Evolutionary conservation across 768 basidiomycete genomes (phyloP), one percentile per base, ranked within the genome.

Genomic region (Naganishia randhawae): DNA sequence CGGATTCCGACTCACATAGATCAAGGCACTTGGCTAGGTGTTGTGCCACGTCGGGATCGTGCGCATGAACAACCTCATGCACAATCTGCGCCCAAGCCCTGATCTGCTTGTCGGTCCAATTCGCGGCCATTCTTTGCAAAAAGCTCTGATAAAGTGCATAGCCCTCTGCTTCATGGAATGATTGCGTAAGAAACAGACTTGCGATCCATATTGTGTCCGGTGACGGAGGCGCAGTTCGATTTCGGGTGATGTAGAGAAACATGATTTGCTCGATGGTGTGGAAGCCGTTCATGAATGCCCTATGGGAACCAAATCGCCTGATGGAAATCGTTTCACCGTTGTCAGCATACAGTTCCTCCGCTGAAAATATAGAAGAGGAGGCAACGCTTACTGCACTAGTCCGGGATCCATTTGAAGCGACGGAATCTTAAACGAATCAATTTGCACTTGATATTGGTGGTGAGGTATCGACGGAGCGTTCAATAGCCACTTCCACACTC

Each of bases 401-500:
- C 57, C 39, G 8, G 37, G 57, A 61, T 61, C 57, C 22, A 61
- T 61, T 25, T 42, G 7, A 3, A 61, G 39, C 25, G 22, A 39
- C 1, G 57, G 57, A 33, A 61, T 42, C 7, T 61, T 39, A 39
- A 42, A 61, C 17, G 57, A 61, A 41, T 61, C 57, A 1, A 61
- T 10, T 14, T 39, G 22, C 8, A n/a, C 22, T 14, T 61, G 57
- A 39, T 61, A 61, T 25, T 61, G 57, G 6, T 61, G 37, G 41
- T 61, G 57, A n/a, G 57, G 37, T 25, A 61, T 22, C 14, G 57
- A 22, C 19, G 57, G 57, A 10, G 57, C 57, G 11, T 39, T 14
- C 11, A 61, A 29, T 9, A 77, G 74, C 78, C 78, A 79, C 1
- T 73, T 72, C 77, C 77, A 79, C 16, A 78, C 76, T 63, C 71